Evolutionary conservation across 2,329 filamentous ascomycete genomes (phyloP).

Genomic region (Calonectria pteridis): DNA sequence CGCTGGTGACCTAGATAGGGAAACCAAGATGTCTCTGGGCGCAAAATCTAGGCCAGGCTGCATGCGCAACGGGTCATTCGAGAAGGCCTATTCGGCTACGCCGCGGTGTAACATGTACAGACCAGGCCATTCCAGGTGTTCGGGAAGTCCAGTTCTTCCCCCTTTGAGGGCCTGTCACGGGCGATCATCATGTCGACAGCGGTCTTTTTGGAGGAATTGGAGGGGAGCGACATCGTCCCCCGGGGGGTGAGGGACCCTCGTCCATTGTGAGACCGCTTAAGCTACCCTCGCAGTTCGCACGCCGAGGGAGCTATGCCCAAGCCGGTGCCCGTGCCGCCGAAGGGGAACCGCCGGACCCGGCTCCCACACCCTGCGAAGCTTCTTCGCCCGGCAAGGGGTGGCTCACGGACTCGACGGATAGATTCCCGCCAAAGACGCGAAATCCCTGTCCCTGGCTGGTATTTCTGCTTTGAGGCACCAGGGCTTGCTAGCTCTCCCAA

Average conservation of each 20-base stretch:
- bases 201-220: slow-evolving; percentile 18
- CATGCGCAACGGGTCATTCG: background rate
- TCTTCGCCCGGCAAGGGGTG: slow-evolving; percentile 18
- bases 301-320: slow-evolving; percentile 37
- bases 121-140: slow-evolving; percentile 23
- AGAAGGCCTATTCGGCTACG: slow-evolving; percentile 3
- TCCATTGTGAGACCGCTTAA: slow-evolving; percentile 33
- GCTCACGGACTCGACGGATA: slow-evolving; percentile 36
- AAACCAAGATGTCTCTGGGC: background rate
- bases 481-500: slow-evolving; percentile 24
- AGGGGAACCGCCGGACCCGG: background rate
- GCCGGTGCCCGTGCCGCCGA: slow-evolving; percentile 27
- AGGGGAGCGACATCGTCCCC: slow-evolving; percentile 14
- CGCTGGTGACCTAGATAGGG: background rate
- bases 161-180: slow-evolving; percentile 34
- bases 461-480: slow-evolving; percentile 9
- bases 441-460: slow-evolving; percentile 2
- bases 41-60: slow-evolving; percentile 17
- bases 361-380: background rate
- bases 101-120: background rate
- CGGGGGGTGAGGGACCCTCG: slow-evolving; percentile 34
- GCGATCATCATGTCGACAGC: slow-evolving; percentile 42
- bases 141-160: slow-evolving; percentile 22
- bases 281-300: slow-evolving; percentile 31
- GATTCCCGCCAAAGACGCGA: slow-evolving; percentile 35